Percentiles rank a stretch among this genome's conserved stretches.
Evolutionary conservation across 345 rosid genomes (phyloP).

Genomic region (Salix exigua): DNA sequence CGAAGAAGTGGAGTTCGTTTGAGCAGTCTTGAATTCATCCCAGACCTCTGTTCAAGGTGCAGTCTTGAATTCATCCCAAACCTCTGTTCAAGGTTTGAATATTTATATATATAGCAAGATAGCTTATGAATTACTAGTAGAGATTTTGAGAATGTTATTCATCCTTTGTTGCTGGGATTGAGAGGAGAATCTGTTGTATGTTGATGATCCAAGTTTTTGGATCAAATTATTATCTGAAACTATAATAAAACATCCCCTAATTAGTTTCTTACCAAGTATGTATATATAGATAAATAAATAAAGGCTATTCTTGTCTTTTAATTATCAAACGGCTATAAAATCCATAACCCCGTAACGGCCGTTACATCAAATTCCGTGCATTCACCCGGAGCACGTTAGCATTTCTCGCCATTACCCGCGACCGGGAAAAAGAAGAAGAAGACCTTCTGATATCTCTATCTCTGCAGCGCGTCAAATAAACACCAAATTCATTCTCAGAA

Average conservation of each 20-base stretch:
- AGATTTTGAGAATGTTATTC: background rate
- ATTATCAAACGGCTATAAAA: background rate
- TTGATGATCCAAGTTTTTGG: background rate
- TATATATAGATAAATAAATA: no score
- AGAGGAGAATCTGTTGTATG: background rate
- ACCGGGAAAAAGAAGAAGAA: background rate
- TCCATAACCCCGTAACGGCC: slow-evolving; percentile 16
- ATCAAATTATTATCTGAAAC: background rate
- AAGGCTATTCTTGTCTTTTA: background rate
- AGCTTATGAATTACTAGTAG: no score
- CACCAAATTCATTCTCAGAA: background rate
- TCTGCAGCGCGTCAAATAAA: background rate
- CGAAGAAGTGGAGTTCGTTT: slow-evolving; percentile 24
- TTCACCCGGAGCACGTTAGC: slow-evolving; percentile 31
- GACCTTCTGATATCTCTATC: background rate
- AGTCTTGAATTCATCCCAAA: background rate
- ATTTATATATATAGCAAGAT: background rate
- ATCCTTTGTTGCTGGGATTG: background rate
- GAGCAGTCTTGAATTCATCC: background rate
- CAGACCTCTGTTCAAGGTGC: background rate
- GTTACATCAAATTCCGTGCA: slow-evolving; percentile 41
- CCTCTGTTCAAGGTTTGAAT: background rate
- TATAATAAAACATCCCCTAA: background rate
- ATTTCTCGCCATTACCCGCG: slow-evolving; percentile 14
- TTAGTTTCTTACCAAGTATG: background rate